Conservation (phyloP, 768 basidiomycete species). For the Boletus edulis region DNA sequence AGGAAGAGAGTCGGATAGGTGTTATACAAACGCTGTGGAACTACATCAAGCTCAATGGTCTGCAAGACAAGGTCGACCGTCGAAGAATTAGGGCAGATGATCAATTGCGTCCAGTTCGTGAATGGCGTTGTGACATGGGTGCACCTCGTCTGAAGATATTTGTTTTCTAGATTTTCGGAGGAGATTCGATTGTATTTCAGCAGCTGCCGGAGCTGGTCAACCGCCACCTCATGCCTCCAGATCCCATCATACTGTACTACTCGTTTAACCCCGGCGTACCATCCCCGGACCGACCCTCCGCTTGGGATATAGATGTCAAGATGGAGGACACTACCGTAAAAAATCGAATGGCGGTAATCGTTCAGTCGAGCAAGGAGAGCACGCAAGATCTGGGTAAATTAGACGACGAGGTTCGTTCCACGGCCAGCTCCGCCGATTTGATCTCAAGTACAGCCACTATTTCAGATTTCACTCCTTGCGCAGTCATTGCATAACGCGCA, state of each 20-base stretch:
- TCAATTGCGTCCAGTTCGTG: conserved; percentile 56
- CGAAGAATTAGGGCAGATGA: conserved; percentile 69
- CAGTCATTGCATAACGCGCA: conserved; percentile 87
- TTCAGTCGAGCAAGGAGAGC: conserved; percentile 69
- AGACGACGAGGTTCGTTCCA: conserved; percentile 77
- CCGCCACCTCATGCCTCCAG: conserved; percentile 70
- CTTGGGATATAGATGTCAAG: conserved; percentile 88
- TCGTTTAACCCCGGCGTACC: conserved; percentile 58
- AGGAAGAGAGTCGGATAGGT: conserved; percentile 81
- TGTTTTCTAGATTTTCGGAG: conserved; percentile 59
- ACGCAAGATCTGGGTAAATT: conserved; percentile 63
- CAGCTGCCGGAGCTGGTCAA: conserved; percentile 84
- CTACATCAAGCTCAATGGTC: conserved; percentile 79
- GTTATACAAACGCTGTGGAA: conserved; percentile 87
- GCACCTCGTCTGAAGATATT: neutral
- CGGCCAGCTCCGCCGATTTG: conserved; percentile 3
- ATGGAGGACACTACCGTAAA: conserved; percentile 78
- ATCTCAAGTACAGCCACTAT: conserved; percentile 16
- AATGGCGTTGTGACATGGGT: neutral
- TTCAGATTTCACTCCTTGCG: conserved; percentile 75
- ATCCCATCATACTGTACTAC: conserved; percentile 82
- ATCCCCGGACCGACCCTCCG: conserved; percentile 68
- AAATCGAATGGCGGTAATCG: conserved; percentile 68
- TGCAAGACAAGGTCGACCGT: conserved; percentile 83
- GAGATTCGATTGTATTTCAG: conserved; percentile 70